Conservation (phyloP, 768 basidiomycete genomes). For the button mushroom (Agaricus bisporus) region DNA sequence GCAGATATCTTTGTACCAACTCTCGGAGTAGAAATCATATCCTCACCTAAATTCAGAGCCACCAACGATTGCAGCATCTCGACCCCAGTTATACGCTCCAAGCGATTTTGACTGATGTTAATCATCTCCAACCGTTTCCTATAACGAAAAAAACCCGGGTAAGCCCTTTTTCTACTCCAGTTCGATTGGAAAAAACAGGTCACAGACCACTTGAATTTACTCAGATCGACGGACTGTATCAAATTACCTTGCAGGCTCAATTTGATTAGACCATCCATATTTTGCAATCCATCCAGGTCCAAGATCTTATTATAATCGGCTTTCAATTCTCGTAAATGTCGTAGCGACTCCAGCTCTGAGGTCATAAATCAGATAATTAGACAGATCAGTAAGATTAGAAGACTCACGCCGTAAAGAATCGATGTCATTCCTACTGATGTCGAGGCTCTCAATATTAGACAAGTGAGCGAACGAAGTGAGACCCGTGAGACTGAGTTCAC, state of each 20-base stretch:
- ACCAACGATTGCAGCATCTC: slow-evolving; percentile 56
- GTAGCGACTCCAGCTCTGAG: slow-evolving; percentile 77
- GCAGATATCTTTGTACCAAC: neutral
- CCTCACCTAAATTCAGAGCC: slow-evolving; percentile 81
- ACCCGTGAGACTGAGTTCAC: slow-evolving; percentile 58
- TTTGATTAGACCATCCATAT: slow-evolving; percentile 77
- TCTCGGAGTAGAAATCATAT: slow-evolving; percentile 11
- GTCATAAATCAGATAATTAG: slow-evolving; percentile 10
- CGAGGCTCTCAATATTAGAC: slow-evolving; percentile 78
- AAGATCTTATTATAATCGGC: slow-evolving; percentile 83
- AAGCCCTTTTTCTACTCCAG: slow-evolving; percentile 5
- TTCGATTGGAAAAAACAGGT: slow-evolving; percentile 13
- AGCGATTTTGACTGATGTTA: slow-evolving; percentile 71
- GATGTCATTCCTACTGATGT: slow-evolving; percentile 86
- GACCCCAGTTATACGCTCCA: slow-evolving; percentile 55
- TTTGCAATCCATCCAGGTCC: slow-evolving; percentile 69
- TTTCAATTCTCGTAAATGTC: slow-evolving; percentile 81
- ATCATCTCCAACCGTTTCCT: slow-evolving; percentile 73
- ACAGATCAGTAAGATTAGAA: slow-evolving; percentile 10
- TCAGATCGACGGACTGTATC: slow-evolving; percentile 57
- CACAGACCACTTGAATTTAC: slow-evolving; percentile 61
- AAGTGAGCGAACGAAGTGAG: slow-evolving; percentile 88
- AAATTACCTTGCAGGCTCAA: slow-evolving; percentile 76
- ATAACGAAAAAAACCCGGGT: slow-evolving; percentile 13
- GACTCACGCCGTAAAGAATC: slow-evolving; percentile 82